Evolutionary conservation across 805 yeast genomes (phyloP), one percentile per base, ranked within the genome.

Genomic region (Nadsonia fulvescens): DNA sequence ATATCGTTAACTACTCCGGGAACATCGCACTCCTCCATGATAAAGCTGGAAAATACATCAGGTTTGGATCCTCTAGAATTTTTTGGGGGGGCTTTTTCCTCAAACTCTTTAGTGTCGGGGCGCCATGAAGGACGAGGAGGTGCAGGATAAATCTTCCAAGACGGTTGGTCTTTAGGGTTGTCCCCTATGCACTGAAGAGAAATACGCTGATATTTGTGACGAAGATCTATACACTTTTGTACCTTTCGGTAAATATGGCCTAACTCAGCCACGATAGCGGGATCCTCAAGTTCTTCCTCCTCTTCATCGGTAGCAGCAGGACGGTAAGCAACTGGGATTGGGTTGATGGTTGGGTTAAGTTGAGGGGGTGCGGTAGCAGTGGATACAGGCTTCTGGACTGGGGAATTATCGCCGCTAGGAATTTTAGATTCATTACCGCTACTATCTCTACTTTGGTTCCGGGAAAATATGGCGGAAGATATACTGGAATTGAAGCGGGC

Each of bases 121-220:
- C 74, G 62, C 71, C 89, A 70, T 39, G 86, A 70, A 3, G 98
- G 95, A 37, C 70, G 70, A 8, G 98, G 98, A 1, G 96, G 95
- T 7, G 72, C 68, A 0, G 99, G 99, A 45, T 83, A 86, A 25
- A 89, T 70, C 9, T 45, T 45, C 96, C 96, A 89, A 20, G 47
- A 52, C 6, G 56, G 56, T 14, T 40, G 43, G 49, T 91, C 86
- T 45, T 86, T 82, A 2, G 98, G 98, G 49, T 89, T 89, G 39
- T 70, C 75, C 18, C 52, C 45, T 23, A 73, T 75, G 29, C 67
- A 56, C 53, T 89, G 99, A 28, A 66, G 37, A 1, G 95, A 81
- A 7, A 66, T 37, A 2, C 50, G 40, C 49, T 76, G 74, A 47
- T 86, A 89, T 43, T 71, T 75, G 37, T 65, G 70, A 46, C 99